phyloP scores from a whole-genome alignment of 2,329 filamentous ascomycete genomes.

The Endocalyx cinctus region DNA sequence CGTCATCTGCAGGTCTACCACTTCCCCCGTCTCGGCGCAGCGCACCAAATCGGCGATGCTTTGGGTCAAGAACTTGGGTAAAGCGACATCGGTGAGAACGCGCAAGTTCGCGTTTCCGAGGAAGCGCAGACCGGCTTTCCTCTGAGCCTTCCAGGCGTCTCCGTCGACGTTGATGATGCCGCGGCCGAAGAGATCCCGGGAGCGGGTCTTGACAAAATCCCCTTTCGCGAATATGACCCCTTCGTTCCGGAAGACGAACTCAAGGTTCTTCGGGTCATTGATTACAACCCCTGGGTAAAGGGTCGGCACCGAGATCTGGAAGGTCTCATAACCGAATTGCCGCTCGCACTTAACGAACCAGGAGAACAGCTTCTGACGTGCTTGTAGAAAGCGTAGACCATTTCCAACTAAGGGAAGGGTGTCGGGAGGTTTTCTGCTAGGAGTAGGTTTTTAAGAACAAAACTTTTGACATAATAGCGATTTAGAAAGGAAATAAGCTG shows the following conservation, averaged over 20 bases:
- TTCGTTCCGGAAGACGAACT: conserved; percentile 59
- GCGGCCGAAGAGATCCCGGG: conserved; percentile 59
- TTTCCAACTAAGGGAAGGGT: conserved; percentile 56
- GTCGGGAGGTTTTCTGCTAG: conserved; percentile 41
- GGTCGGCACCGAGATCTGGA: conserved; percentile 58
- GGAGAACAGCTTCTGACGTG: conserved; percentile 54
- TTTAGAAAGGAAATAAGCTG: not conserved
- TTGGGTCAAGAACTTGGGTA: conserved; percentile 49
- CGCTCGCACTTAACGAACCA: conserved; percentile 60
- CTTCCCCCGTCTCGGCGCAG: conserved; percentile 17
- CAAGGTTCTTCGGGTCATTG: conserved; percentile 56
- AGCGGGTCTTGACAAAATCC: conserved; percentile 54
- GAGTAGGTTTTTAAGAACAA: conserved; percentile 2
- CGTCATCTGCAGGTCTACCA: conserved; percentile 53
- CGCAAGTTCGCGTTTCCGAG: conserved; percentile 54
- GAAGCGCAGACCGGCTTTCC: conserved; percentile 57
- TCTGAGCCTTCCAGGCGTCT: conserved; percentile 57
- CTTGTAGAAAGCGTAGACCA: conserved; percentile 56
- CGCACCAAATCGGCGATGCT: conserved; percentile 35
- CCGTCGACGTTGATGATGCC: conserved; percentile 66
- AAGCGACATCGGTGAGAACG: conserved; percentile 50
- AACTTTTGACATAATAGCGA: no score
- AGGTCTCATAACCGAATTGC: conserved; percentile 54
- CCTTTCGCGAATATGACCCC: conserved; percentile 58
- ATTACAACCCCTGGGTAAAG: conserved; percentile 60